phyloP scores from a whole-genome alignment of 2,329 filamentous ascomycete genomes.

The Apiospora pterosperma region DNA sequence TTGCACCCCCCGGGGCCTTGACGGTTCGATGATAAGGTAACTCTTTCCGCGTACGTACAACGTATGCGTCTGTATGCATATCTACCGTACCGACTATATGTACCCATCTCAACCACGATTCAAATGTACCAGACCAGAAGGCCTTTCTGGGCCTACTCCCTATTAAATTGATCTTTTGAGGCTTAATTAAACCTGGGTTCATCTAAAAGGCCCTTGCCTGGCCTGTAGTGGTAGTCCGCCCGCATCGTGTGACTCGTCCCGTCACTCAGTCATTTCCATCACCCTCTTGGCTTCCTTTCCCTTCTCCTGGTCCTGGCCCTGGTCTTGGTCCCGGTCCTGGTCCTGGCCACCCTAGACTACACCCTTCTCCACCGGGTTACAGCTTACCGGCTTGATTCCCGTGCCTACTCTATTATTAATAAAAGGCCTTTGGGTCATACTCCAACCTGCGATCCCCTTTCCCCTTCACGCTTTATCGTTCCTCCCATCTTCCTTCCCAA shows the following conservation, averaged over 20 bases:
- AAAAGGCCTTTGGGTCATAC: background rate
- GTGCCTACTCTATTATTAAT: background rate
- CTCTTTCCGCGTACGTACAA: background rate
- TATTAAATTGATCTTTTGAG: background rate
- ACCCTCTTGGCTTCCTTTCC: background rate
- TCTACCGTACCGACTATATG: background rate
- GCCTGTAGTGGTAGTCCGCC: background rate
- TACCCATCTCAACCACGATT: background rate
- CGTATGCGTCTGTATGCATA: background rate
- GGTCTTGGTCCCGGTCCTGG: background rate
- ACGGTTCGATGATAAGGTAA: background rate
- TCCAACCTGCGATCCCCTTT: background rate
- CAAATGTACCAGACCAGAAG: background rate
- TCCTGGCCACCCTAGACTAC: slow-evolving; percentile 5
- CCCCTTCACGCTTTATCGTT: background rate
- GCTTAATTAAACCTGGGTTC: slow-evolving; percentile 5
- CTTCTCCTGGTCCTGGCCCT: background rate
- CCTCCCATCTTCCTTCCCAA: background rate
- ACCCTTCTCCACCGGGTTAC: slow-evolving; percentile 8
- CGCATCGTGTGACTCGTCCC: slow-evolving; percentile 8
- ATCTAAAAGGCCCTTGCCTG: slow-evolving; percentile 4
- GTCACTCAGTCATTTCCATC: slow-evolving; percentile 5
- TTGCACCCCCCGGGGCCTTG: background rate
- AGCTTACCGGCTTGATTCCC: slow-evolving; percentile 5
- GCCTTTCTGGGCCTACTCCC: no score